Evolutionary conservation across 306 rosid species (phyloP), one percentile per base, ranked within the genome.

Genomic region (Dryas drummondii): DNA sequence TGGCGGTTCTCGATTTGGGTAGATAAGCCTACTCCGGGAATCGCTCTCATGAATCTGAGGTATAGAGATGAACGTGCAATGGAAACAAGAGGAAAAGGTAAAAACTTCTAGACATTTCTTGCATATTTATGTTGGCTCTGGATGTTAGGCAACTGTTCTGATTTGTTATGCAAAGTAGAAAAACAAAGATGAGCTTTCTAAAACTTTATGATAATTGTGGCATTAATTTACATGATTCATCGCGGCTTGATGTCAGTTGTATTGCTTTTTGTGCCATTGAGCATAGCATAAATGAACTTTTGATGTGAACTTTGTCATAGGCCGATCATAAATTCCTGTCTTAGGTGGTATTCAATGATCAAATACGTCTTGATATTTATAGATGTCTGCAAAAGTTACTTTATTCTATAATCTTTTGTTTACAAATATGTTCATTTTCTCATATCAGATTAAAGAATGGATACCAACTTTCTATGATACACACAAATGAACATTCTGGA

Each of bases 1-100:
- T 94, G 97, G 99, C 76, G 97, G 17, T 94, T 94, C 80, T 94
- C 99, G 14, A 92, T 94, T 82, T 94, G 99, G 99, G 97, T 89
- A 70, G 99, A 94, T 83, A 94, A 94, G 81, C 99, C 99, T 52
- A 94, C 99, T 63, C 99, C 99, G 0, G 99, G 99, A 77, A 91
- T 94, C 56, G 86, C 96, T 63, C 97, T 94, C 71, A 94, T 94
- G 99, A 94, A 94, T 68, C 83, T 94, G 86, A 86, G 99, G 79
- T 94, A 94, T 75, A 86, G 99, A 85, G 91, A 94, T 55, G 99
- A 94, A 76, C 92, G 97, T 46, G 94, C 97, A 7, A 5, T 81
- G 57, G 97, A 88, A 79, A 45, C 89, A 17, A 84, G 96, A 73
- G 92, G 84, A 62, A 94, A 92, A 85, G 96, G 99, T 94, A 80